Conservation (phyloP, 148 eudicot species). For the Spergularia bocconei region DNA sequence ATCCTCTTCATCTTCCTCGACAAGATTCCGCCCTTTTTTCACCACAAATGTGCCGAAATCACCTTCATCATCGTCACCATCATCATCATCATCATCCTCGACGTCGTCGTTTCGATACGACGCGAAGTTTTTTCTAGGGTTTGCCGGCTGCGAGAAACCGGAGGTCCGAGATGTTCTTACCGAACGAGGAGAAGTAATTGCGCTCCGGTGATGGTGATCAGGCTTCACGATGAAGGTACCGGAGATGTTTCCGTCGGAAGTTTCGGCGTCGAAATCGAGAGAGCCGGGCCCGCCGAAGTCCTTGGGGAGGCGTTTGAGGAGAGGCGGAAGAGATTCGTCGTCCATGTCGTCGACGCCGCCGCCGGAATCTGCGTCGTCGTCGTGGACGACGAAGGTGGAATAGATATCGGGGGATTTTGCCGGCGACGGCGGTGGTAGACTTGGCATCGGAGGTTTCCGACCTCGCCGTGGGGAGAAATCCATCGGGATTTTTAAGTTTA, state of each 20-base stretch:
- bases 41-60: slow-evolving; percentile 48
- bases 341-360: slow-evolving; percentile 49
- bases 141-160: slow-evolving; percentile 1
- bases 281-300: slow-evolving; percentile 69
- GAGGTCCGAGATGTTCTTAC: slow-evolving; percentile 35
- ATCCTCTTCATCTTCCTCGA: slow-evolving; percentile 15
- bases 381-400: slow-evolving; percentile 52
- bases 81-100: slow-evolving; percentile 35
- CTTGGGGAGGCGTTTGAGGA: slow-evolving; percentile 84
- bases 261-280: slow-evolving; percentile 46
- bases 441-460: slow-evolving; percentile 33
- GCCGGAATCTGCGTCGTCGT: slow-evolving; percentile 29
- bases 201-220: slow-evolving; percentile 13
- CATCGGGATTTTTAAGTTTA: slow-evolving; percentile 22
- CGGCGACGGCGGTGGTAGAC: slow-evolving; percentile 20
- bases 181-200: slow-evolving; percentile 8
- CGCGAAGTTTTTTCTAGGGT: slow-evolving; percentile 11
- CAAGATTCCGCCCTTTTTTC: slow-evolving; percentile 9
- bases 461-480: slow-evolving; percentile 53
- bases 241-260: slow-evolving; percentile 35
- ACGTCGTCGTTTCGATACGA: slow-evolving; percentile 12
- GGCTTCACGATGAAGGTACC: slow-evolving; percentile 68
- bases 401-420: slow-evolving; percentile 41
- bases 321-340: slow-evolving; percentile 75
- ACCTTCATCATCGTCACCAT: slow-evolving; percentile 5